A percentile compares a stretch with the other conserved stretches of the same genome.
These are phyloP conservation scores for Globisporangium canariense DNA, from an alignment of 352 stramenopile species.

Conservation along the genomic window DNA sequence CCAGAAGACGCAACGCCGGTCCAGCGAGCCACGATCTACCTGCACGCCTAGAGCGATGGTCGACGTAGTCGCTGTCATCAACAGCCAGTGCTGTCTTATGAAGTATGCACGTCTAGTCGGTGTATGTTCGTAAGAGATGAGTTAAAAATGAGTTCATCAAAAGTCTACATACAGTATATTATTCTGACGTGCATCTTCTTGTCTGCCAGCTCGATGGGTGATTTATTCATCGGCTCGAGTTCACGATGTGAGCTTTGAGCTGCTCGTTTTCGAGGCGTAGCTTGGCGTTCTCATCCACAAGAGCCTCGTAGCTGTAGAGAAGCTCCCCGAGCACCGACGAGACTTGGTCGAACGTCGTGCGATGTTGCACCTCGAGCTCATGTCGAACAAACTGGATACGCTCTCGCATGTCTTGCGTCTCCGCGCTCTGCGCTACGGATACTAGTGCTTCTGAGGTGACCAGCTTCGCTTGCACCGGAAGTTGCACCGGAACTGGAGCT, in stretches of 20 bases:
- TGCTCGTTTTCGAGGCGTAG: constrained; percentile 41
- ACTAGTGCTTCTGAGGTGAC: background rate
- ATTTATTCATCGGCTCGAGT: background rate
- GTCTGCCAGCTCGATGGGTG: background rate
- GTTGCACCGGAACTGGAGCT: background rate
- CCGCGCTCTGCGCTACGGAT: background rate
- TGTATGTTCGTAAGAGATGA: background rate
- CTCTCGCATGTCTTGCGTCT: constrained; percentile 16
- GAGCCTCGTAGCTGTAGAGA: constrained; percentile 33
- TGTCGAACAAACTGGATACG: constrained; percentile 36
- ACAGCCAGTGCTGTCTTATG: background rate
- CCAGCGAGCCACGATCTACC: background rate
- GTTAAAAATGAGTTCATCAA: no score
- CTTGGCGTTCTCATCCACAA: constrained; percentile 35
- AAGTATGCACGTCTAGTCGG: background rate
- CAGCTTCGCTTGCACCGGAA: background rate
- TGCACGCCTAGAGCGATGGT: background rate
- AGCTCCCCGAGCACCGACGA: constrained; percentile 31
- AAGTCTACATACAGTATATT: background rate
- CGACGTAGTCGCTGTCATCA: background rate
- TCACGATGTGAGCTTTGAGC: constrained; percentile 32
- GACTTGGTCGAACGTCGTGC: constrained; percentile 36
- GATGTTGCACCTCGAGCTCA: constrained; percentile 36
- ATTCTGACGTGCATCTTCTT: background rate
- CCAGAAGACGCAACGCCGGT: background rate